Percentiles rank a stretch among this genome's conserved stretches.
These are phyloP conservation scores for Gentiana dahurica DNA, from an alignment of 257 asterid species.

Conservation along the genomic window DNA sequence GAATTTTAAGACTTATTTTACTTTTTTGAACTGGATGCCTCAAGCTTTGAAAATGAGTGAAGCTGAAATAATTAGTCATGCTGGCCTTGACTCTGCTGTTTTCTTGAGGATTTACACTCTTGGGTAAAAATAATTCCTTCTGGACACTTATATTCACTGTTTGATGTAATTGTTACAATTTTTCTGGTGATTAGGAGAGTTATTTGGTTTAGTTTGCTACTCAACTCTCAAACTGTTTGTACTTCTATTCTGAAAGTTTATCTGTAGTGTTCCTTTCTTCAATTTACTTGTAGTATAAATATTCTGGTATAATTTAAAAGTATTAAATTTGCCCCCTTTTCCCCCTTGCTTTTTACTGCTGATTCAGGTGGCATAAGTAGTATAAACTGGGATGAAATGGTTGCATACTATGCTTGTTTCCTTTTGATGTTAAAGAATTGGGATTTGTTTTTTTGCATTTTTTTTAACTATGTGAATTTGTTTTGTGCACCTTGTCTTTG, in stretches of 20 bases:
- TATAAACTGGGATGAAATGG: background rate
- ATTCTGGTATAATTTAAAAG: too few relatives aligned
- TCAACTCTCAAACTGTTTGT: too few relatives aligned
- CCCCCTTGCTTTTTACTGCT: background rate
- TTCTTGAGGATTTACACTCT: too few relatives aligned
- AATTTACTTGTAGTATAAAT: too few relatives aligned
- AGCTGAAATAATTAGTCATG: too few relatives aligned
- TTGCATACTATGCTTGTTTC: background rate
- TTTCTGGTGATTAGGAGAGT: background rate
- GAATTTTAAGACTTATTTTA: slow-evolving; percentile 61
- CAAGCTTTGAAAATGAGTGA: too few relatives aligned
- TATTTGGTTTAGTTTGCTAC: background rate
- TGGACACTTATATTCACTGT: too few relatives aligned
- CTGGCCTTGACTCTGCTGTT: too few relatives aligned
- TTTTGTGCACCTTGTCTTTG: too few relatives aligned
- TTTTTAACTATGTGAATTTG: background rate
- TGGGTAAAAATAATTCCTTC: too few relatives aligned
- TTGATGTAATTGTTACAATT: background rate
- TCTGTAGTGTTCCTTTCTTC: background rate
- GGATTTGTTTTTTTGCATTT: background rate
- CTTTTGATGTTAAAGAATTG: background rate
- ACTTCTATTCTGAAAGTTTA: too few relatives aligned
- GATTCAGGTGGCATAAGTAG: background rate
- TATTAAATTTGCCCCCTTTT: background rate
- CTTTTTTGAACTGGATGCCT: slow-evolving; percentile 60